A percentile compares a stretch with the other conserved stretches of the same genome.
phyloP scores from a whole-genome alignment of 306 rosid genomes.

The Castanopsis chinensis region DNA sequence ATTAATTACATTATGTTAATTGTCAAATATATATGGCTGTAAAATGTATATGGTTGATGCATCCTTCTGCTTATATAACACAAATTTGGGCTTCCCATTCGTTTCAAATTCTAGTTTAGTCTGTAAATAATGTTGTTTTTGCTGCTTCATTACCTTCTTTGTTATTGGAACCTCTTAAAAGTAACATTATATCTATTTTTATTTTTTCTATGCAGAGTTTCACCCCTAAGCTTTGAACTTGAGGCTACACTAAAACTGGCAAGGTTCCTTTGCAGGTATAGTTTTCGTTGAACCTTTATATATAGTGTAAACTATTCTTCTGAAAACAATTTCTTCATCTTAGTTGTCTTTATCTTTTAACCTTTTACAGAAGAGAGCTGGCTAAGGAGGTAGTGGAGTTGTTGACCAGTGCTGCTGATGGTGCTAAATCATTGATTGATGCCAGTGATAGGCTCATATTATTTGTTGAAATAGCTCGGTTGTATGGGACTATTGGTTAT shows the following conservation, averaged over 20 bases:
- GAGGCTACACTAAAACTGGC: slow-evolving; percentile 97
- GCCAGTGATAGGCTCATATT: slow-evolving; percentile 88
- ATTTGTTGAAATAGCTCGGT: slow-evolving; percentile 92
- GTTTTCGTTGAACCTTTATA: slow-evolving; percentile 10
- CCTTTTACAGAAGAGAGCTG: slow-evolving; percentile 71
- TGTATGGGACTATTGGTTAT: slow-evolving; percentile 89
- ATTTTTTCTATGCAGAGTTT: slow-evolving; percentile 70
- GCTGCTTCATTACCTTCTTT: neutral
- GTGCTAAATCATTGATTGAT: slow-evolving; percentile 93
- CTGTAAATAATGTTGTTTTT: neutral
- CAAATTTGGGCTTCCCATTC: neutral
- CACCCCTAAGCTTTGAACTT: slow-evolving; percentile 94
- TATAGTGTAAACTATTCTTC: neutral
- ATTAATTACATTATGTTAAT: neutral
- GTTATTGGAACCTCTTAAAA: neutral
- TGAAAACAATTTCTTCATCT: neutral
- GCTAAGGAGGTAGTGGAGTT: slow-evolving; percentile 90
- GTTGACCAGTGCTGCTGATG: slow-evolving; percentile 92
- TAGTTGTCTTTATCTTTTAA: neutral
- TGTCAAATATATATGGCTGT: neutral
- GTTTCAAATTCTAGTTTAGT: neutral
- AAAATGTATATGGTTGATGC: neutral
- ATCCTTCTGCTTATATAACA: neutral
- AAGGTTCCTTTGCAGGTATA: slow-evolving; percentile 90
- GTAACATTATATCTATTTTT: neutral